phyloP scores from a whole-genome alignment of 345 rosid genomes.

The Kernera saxatilis region DNA sequence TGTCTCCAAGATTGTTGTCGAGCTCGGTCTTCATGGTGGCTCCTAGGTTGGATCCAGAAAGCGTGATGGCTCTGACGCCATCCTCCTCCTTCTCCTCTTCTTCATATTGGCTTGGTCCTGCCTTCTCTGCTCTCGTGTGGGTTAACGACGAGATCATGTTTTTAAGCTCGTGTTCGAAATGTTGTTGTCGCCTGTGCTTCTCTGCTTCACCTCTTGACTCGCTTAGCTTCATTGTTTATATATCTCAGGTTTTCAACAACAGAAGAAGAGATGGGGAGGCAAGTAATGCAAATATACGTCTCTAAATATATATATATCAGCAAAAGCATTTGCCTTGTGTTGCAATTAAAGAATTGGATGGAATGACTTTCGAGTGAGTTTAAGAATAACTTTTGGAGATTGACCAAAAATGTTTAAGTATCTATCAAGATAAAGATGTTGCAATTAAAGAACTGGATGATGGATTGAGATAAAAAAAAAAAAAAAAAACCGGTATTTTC shows the following conservation, averaged over 20 bases:
- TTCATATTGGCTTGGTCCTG: constrained; percentile 37
- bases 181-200: constrained; percentile 18
- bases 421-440: too few species aligned
- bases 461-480: too few species aligned
- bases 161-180: constrained; percentile 22
- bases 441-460: too few species aligned
- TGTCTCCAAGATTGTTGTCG: constrained; percentile 36
- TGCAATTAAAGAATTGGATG: constrained; percentile 19
- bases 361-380: constrained; percentile 1
- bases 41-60: constrained; percentile 73
- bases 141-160: constrained; percentile 26
- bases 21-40: constrained; percentile 67
- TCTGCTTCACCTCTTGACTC: constrained; percentile 26
- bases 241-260: not conserved
- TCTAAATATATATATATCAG: not conserved
- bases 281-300: not conserved
- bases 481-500: too few species aligned
- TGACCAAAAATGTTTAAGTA: not conserved
- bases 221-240: constrained; percentile 24
- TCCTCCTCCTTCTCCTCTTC: constrained; percentile 35
- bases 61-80: constrained; percentile 55
- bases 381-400: not conserved
- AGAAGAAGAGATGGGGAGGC: not conserved
- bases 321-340: constrained; percentile 12
- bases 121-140: constrained; percentile 32